Conservation (phyloP, 352 stramenopile genomes). For the Aphanomyces cochlioides region DNA sequence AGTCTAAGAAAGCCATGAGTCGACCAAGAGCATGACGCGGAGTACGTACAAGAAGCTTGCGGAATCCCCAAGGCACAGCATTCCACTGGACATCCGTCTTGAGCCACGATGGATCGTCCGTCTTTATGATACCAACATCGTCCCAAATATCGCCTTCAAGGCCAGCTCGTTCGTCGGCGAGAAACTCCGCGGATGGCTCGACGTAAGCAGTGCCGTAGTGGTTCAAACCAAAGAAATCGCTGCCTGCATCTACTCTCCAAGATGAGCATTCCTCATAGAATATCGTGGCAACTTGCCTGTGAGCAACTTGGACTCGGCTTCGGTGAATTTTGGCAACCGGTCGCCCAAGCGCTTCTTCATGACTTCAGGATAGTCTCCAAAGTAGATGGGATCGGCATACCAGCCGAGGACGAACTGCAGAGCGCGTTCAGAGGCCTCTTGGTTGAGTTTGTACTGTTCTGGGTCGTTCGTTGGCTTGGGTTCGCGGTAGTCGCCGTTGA, state of each 20-base stretch:
- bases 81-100: conserved; percentile 78
- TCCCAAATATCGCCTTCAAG: conserved; percentile 39
- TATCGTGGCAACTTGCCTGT: conserved; percentile 49
- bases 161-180: conserved; percentile 35
- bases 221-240: conserved; percentile 95
- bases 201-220: conserved; percentile 82
- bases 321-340: conserved; percentile 87
- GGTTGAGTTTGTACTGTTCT: conserved; percentile 49
- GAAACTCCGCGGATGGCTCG: conserved; percentile 42
- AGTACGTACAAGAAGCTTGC: conserved; percentile 73
- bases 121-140: conserved; percentile 46
- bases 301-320: conserved; percentile 72
- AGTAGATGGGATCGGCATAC: conserved; percentile 90
- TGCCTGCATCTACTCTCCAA: conserved; percentile 40
- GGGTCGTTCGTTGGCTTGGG: conserved; percentile 48
- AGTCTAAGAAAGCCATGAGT: conserved; percentile 21
- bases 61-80: conserved; percentile 72
- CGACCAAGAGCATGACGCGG: conserved; percentile 39
- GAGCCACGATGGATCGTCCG: conserved; percentile 52
- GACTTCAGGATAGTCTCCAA: conserved; percentile 88
- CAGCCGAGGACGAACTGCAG: conserved; percentile 89
- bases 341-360: conserved; percentile 83
- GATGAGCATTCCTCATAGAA: neutral
- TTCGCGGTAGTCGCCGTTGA: conserved; percentile 89
- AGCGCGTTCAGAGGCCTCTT: conserved; percentile 64